Conservation (phyloP, 192 early-diverging fungal genomes). For the Coemansia sp. region DNA sequence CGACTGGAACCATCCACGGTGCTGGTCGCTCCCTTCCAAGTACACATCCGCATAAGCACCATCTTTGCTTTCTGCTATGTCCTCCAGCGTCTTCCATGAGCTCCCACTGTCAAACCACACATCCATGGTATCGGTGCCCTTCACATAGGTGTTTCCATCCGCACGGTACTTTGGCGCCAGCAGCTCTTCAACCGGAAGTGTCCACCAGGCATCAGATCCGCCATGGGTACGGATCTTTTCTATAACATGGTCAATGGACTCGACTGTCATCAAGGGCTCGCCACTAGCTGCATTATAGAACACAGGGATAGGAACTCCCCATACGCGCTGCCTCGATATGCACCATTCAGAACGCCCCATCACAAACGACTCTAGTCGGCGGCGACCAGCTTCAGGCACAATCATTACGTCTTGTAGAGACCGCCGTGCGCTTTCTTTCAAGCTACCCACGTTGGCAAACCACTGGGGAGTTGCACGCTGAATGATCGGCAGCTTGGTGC, state of each 20-base stretch:
- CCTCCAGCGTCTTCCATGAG: conserved; percentile 66
- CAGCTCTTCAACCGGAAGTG: conserved; percentile 59
- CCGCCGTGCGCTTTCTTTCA: conserved; percentile 61
- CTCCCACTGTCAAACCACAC: conserved; percentile 86
- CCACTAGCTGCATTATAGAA: conserved; percentile 63
- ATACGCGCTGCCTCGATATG: conserved; percentile 76
- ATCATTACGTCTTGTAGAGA: conserved; percentile 57
- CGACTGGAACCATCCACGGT: conserved; percentile 86
- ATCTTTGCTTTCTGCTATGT: conserved; percentile 30
- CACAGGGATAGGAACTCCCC: conserved; percentile 82
- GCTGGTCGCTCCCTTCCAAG: conserved; percentile 76
- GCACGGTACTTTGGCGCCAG: conserved; percentile 59
- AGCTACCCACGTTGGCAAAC: conserved; percentile 70
- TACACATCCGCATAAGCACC: conserved; percentile 65
- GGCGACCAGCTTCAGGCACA: conserved; percentile 60
- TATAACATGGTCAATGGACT: conserved; percentile 66
- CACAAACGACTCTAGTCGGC: conserved; percentile 64
- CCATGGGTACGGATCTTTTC: conserved; percentile 54
- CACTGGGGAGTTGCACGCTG: conserved; percentile 77
- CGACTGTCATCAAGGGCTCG: conserved; percentile 62
- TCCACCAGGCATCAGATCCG: conserved; percentile 75
- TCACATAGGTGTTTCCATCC: conserved; percentile 57
- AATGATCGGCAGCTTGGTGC: conserved; percentile 77
- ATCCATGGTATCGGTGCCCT: conserved; percentile 80
- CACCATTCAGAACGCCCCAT: conserved; percentile 75